These are phyloP conservation scores for Yamadazyma blattariae DNA, from an alignment of 1,139 yeast species.

Conservation along the genomic window DNA sequence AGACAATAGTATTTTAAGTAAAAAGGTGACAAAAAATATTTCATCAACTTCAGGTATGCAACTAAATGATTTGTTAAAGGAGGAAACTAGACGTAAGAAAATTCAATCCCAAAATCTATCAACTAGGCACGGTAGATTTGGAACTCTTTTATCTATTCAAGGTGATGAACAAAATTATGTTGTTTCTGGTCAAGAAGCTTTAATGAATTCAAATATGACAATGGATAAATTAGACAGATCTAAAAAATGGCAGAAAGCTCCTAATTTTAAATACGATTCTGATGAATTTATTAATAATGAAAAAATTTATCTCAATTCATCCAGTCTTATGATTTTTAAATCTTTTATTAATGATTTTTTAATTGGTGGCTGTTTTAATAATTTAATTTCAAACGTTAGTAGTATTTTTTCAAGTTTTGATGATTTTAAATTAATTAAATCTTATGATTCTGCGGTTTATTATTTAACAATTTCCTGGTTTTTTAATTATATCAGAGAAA, in stretches of 20 bases:
- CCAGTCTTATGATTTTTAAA: slow-evolving; percentile 30
- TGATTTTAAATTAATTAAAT: slow-evolving; percentile 36
- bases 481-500: slow-evolving; percentile 35
- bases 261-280: slow-evolving; percentile 42
- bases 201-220: slow-evolving; percentile 44
- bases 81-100: slow-evolving; percentile 55
- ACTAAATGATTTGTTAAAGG: slow-evolving; percentile 52
- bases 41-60: slow-evolving; percentile 32
- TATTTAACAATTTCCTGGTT: slow-evolving; percentile 75
- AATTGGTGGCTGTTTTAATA: slow-evolving; percentile 74
- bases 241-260: slow-evolving; percentile 61
- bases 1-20: not conserved
- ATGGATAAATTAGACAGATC: slow-evolving; percentile 61
- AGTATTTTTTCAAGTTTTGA: slow-evolving; percentile 39
- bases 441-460: slow-evolving; percentile 45
- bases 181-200: slow-evolving; percentile 70
- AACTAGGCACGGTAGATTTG: slow-evolving; percentile 88
- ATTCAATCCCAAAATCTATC: slow-evolving; percentile 51
- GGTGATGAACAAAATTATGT: slow-evolving; percentile 60
- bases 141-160: slow-evolving; percentile 74
- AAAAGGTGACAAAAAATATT: not conserved
- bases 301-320: slow-evolving; percentile 26
- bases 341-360: slow-evolving; percentile 56
- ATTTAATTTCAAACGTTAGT: slow-evolving; percentile 52
- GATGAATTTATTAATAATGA: slow-evolving; percentile 32